Evolutionary conservation across 2,329 filamentous ascomycete species (phyloP).

Genomic region (Penicillium decumbens): DNA sequence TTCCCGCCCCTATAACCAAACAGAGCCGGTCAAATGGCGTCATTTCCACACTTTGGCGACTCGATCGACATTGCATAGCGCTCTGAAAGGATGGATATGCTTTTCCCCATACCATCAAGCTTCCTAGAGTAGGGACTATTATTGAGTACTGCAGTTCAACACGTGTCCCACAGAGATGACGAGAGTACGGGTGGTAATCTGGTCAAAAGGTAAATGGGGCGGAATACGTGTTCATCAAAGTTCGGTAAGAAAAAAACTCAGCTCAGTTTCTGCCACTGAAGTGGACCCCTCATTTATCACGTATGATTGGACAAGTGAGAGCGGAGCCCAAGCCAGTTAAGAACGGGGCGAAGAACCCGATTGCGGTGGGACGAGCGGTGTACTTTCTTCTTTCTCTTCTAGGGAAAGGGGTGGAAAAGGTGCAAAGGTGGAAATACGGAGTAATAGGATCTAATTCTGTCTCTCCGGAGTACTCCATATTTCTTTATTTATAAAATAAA

Average conservation of each 20-base stretch:
- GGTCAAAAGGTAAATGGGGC: background rate
- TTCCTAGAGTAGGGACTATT: no score
- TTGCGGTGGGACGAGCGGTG: background rate
- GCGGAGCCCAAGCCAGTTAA: background rate
- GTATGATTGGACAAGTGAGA: background rate
- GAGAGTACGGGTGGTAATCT: background rate
- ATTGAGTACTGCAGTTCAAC: background rate
- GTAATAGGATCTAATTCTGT: no score
- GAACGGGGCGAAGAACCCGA: background rate
- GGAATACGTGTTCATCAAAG: conserved; percentile 14
- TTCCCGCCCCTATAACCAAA: background rate
- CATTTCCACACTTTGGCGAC: conserved; percentile 21
- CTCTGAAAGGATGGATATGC: conserved; percentile 16
- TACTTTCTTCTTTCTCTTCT: background rate
- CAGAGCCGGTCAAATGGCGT: conserved; percentile 19
- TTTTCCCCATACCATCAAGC: conserved; percentile 6
- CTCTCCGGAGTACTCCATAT: no score
- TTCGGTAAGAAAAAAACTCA: conserved; percentile 12
- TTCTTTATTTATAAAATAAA: no score
- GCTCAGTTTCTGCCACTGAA: conserved; percentile 6
- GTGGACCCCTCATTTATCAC: background rate
- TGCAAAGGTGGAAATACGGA: no score
- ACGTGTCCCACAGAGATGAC: background rate
- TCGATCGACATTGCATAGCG: conserved; percentile 35
- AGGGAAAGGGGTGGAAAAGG: background rate